phyloP scores from a whole-genome alignment of 1,139 yeast genomes.

The Debaryomycetaceae sp. region DNA sequence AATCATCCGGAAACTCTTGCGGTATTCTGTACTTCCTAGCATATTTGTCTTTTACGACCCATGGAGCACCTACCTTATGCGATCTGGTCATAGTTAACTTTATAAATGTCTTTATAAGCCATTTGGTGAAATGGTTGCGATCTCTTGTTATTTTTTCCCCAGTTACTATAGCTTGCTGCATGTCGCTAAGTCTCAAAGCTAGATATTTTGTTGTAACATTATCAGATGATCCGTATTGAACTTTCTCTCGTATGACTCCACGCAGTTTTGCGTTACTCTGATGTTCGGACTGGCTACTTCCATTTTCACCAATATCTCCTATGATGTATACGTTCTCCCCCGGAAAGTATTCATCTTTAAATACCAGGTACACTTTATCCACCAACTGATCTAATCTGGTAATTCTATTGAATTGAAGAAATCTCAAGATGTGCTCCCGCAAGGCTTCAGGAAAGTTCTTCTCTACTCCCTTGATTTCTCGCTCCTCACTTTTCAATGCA shows the following conservation, averaged over 20 bases:
- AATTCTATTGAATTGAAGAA: conserved; percentile 77
- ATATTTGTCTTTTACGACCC: conserved; percentile 86
- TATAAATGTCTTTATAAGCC: conserved; percentile 83
- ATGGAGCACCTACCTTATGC: conserved; percentile 87
- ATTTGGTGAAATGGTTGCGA: conserved; percentile 82
- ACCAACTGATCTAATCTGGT: conserved; percentile 83
- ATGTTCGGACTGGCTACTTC: conserved; percentile 4
- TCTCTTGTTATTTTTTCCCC: conserved; percentile 76
- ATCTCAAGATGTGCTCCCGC: conserved; percentile 84
- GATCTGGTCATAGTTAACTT: conserved; percentile 82
- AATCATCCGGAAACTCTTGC: conserved; percentile 53
- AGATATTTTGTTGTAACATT: conserved; percentile 59
- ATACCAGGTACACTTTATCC: conserved; percentile 73
- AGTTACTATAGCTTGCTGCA: conserved; percentile 64
- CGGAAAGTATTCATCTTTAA: conserved; percentile 84
- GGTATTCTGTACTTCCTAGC: conserved; percentile 60
- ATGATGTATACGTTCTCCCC: conserved; percentile 79
- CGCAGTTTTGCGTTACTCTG: conserved; percentile 24
- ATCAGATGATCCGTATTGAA: conserved; percentile 57
- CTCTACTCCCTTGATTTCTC: conserved; percentile 70
- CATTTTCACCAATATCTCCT: conserved; percentile 16
- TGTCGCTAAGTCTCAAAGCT: conserved; percentile 51
- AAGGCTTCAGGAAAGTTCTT: conserved; percentile 84
- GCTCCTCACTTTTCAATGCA: conserved; percentile 72
- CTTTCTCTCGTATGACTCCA: conserved; percentile 44